phyloP scores from a whole-genome alignment of 805 yeast species.

The Sugiyamaella smithiae region DNA sequence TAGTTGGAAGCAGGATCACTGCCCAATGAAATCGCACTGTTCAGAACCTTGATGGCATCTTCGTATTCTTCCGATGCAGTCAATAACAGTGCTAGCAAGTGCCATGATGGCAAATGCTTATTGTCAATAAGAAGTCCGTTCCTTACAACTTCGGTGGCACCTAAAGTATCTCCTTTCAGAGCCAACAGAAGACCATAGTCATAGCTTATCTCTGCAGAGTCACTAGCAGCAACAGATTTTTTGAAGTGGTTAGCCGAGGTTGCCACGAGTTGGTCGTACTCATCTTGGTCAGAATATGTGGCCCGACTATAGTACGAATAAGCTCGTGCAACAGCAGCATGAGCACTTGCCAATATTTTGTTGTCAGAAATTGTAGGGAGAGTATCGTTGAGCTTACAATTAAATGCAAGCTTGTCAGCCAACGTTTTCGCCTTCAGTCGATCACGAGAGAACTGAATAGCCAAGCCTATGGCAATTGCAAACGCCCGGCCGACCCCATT shows the following conservation, averaged over 20 bases:
- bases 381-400: not conserved
- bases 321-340: conserved; percentile 21
- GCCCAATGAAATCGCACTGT: conserved; percentile 43
- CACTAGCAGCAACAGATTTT: conserved; percentile 15
- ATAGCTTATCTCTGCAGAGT: conserved; percentile 19
- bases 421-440: conserved; percentile 16
- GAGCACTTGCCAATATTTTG: conserved; percentile 15
- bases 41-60: conserved; percentile 55
- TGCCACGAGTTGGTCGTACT: conserved; percentile 15
- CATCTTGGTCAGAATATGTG: conserved; percentile 12
- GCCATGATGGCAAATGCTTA: conserved; percentile 61
- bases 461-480: conserved; percentile 16
- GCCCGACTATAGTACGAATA: conserved; percentile 14
- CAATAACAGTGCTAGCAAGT: conserved; percentile 59
- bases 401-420: conserved; percentile 21
- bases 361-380: not conserved
- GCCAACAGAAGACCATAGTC: conserved; percentile 33
- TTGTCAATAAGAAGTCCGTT: conserved; percentile 39
- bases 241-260: conserved; percentile 24
- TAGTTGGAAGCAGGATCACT: not conserved
- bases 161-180: conserved; percentile 21
- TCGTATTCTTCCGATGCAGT: conserved; percentile 57
- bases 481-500: conserved; percentile 17
- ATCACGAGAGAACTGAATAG: conserved; percentile 17
- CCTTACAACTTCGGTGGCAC: conserved; percentile 28